Percentiles rank a stretch among this genome's conserved stretches.
Evolutionary conservation across 2,329 filamentous ascomycete genomes (phyloP).

Genomic region (Colletotrichum godetiae): DNA sequence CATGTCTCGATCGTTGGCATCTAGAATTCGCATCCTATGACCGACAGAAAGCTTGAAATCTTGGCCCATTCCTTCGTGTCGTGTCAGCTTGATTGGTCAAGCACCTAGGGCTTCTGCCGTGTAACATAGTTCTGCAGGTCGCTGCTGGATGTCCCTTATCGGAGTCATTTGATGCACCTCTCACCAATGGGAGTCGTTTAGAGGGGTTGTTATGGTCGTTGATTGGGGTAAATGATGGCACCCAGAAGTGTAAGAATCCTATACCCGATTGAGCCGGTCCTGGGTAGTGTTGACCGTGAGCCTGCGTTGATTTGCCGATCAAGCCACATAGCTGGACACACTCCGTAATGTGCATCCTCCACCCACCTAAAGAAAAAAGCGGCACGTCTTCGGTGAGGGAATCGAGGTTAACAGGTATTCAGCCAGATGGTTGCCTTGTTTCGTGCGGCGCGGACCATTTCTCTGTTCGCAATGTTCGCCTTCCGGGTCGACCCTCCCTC

Average conservation of each 20-base stretch:
- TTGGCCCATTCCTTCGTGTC: not conserved
- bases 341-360: not conserved
- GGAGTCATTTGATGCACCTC: slow-evolving; percentile 5
- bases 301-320: slow-evolving; percentile 22
- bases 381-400: slow-evolving; percentile 21
- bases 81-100: not conserved
- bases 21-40: not conserved
- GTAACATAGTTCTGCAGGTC: slow-evolving; percentile 5
- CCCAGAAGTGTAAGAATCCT: slow-evolving; percentile 8
- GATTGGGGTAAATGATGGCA: not conserved
- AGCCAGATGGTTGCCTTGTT: slow-evolving; percentile 19
- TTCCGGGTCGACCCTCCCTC: slow-evolving; percentile 21
- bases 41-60: not conserved
- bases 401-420: not conserved
- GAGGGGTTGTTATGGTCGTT: not conserved
- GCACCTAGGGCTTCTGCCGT: not conserved
- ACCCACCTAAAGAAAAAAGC: slow-evolving; percentile 16
- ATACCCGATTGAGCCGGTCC: not conserved
- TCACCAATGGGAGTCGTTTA: not conserved
- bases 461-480: not conserved
- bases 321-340: slow-evolving; percentile 11
- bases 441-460: slow-evolving; percentile 10
- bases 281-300: slow-evolving; percentile 3
- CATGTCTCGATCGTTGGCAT: not conserved
- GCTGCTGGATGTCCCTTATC: slow-evolving; percentile 1